Percentiles rank a stretch among this genome's conserved stretches.
Conservation (phyloP, 2,329 filamentous ascomycete genomes). For the Stemphylium beticola region DNA sequence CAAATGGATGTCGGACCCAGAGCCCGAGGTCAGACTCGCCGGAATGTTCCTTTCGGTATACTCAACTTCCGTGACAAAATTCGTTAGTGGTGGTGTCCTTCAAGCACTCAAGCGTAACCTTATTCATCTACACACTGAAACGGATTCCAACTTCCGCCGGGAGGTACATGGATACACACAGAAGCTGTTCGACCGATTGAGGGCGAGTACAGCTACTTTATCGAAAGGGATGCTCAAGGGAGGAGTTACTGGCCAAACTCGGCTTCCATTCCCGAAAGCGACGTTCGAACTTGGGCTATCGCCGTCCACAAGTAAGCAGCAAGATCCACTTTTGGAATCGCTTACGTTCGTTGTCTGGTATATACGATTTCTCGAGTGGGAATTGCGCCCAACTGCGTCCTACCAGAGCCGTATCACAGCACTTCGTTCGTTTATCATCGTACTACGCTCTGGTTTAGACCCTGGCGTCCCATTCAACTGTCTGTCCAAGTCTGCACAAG, state of each 20-base stretch:
- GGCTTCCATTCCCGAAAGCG: constrained; percentile 27
- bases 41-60: constrained; percentile 80
- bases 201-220: constrained; percentile 44
- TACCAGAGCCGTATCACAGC: constrained; percentile 90
- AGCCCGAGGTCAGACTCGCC: constrained; percentile 69
- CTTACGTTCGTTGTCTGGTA: constrained; percentile 76
- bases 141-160: constrained; percentile 84
- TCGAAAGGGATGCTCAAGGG: constrained; percentile 26
- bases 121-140: constrained; percentile 76
- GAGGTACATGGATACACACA: constrained; percentile 78
- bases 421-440: constrained; percentile 70
- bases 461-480: constrained; percentile 46
- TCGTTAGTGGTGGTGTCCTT: constrained; percentile 70
- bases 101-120: constrained; percentile 69
- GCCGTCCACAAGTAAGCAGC: neutral
- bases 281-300: neutral
- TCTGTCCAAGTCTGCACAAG: constrained; percentile 57
- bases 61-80: constrained; percentile 75
- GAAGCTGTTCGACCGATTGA: constrained; percentile 75
- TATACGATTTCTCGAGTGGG: constrained; percentile 70
- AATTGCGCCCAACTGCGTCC: constrained; percentile 80
- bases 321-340: constrained; percentile 56
- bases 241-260: neutral
- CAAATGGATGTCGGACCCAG: constrained; percentile 46
- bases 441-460: constrained; percentile 75